Evolutionary conservation across 2,329 filamentous ascomycete species (phyloP).

Genomic region (Ceratocystis ficicola): DNA sequence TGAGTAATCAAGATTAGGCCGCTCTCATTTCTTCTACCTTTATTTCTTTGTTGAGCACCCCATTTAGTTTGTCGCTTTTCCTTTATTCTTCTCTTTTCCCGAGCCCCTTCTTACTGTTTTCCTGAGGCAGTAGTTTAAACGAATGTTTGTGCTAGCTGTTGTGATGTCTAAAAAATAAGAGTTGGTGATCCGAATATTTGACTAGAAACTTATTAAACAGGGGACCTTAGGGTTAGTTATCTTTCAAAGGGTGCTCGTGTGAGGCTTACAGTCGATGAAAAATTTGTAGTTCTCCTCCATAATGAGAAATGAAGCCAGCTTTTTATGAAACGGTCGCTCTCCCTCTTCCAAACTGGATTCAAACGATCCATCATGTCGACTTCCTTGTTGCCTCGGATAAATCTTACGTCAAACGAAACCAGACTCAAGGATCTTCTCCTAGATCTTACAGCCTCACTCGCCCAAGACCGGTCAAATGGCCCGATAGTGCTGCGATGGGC

Average conservation of each 20-base stretch:
- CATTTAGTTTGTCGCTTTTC: constrained; percentile 5
- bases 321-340: constrained; percentile 16
- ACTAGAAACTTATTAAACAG: neutral
- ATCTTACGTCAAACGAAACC: constrained; percentile 57
- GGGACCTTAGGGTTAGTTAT: neutral
- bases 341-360: constrained; percentile 5
- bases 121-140: neutral
- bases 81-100: constrained; percentile 7
- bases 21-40: constrained; percentile 17
- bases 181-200: neutral
- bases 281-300: neutral
- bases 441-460: constrained; percentile 57
- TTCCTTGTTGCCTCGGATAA: constrained; percentile 28
- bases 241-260: neutral
- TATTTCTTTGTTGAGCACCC: constrained; percentile 21
- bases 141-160: neutral
- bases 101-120: neutral
- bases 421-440: constrained; percentile 65
- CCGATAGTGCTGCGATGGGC: constrained; percentile 59
- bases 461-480: constrained; percentile 30
- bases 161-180: neutral
- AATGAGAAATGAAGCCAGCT: neutral
- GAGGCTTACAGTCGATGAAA: neutral
- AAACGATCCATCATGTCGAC: constrained; percentile 12
- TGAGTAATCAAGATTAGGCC: constrained; percentile 25